Conservation (phyloP, 148 eudicot genomes). For the Rhododendron henanense region DNA sequence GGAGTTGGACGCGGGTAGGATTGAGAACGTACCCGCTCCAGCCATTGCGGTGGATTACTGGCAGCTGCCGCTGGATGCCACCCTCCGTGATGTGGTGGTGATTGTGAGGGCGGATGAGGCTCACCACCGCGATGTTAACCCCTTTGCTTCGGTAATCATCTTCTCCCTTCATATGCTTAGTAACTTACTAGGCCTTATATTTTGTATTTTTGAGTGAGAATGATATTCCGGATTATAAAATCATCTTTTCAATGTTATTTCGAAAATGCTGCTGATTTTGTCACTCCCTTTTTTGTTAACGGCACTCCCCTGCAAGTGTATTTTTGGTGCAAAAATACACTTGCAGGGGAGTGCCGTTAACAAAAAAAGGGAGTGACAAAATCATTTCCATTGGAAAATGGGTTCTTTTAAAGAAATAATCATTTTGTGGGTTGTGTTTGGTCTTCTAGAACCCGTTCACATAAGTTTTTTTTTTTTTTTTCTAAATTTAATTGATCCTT, state of each 20-base stretch:
- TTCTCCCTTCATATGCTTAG: neutral
- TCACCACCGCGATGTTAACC: constrained; percentile 91
- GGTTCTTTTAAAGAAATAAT: neutral
- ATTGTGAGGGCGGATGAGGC: constrained; percentile 95
- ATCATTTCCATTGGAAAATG: too few species aligned
- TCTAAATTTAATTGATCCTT: neutral
- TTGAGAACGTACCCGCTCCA: constrained; percentile 75
- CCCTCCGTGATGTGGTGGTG: constrained; percentile 73
- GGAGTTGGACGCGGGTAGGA: constrained; percentile 69
- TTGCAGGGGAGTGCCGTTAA: too few species aligned
- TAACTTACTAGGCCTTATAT: neutral
- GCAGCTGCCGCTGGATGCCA: constrained; percentile 56
- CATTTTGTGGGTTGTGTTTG: neutral
- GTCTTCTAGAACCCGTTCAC: neutral
- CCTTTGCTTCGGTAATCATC: constrained; percentile 69
- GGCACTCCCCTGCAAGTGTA: too few species aligned
- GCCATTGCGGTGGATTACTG: constrained; percentile 88
- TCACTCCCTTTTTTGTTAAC: too few species aligned
- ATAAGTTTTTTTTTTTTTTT: neutral
- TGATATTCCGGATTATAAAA: neutral
- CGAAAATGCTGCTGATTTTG: too few species aligned
- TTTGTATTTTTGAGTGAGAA: neutral
- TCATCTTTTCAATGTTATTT: neutral
- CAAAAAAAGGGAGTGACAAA: too few species aligned
- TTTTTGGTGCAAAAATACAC: too few species aligned